A percentile compares a stretch with the other conserved stretches of the same genome.
Evolutionary conservation across 441 rosid genomes (phyloP).

Genomic region (Melastoma candidum): DNA sequence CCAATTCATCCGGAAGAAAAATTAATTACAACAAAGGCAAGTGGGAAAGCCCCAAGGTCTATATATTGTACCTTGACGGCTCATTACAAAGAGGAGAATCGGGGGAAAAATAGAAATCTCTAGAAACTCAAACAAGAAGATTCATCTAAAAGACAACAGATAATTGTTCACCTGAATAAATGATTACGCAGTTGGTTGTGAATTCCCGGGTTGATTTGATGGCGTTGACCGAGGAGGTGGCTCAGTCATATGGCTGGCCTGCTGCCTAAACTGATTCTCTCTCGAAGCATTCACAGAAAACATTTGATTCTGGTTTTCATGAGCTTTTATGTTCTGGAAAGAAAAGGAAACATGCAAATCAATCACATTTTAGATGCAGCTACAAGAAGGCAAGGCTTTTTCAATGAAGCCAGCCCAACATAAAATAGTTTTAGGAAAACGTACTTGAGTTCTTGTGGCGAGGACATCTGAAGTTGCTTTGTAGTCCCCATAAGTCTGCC

Average conservation of each 20-base stretch:
- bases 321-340: conserved; percentile 78
- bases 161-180: conserved; percentile 1
- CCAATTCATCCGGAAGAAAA: conserved; percentile 1
- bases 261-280: conserved; percentile 40
- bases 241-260: conserved; percentile 40
- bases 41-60: not conserved
- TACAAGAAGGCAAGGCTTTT: not conserved
- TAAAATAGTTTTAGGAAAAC: not conserved
- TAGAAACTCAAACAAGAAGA: too few relatives aligned
- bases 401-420: not conserved
- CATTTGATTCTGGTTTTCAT: conserved; percentile 72
- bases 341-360: not conserved
- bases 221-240: conserved; percentile 89
- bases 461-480: conserved; percentile 69
- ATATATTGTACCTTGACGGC: not conserved
- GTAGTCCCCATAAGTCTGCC: conserved; percentile 75
- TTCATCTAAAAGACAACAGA: too few relatives aligned
- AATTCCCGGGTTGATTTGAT: conserved; percentile 29
- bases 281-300: conserved; percentile 63
- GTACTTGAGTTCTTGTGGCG: conserved; percentile 78
- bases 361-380: not conserved
- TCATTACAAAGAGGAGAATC: not conserved
- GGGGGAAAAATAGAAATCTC: not conserved
- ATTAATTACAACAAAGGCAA: not conserved
- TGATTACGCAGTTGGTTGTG: conserved; percentile 45